phyloP scores from a whole-genome alignment of 2,329 filamentous ascomycete genomes.

The Volutella citrinella region DNA sequence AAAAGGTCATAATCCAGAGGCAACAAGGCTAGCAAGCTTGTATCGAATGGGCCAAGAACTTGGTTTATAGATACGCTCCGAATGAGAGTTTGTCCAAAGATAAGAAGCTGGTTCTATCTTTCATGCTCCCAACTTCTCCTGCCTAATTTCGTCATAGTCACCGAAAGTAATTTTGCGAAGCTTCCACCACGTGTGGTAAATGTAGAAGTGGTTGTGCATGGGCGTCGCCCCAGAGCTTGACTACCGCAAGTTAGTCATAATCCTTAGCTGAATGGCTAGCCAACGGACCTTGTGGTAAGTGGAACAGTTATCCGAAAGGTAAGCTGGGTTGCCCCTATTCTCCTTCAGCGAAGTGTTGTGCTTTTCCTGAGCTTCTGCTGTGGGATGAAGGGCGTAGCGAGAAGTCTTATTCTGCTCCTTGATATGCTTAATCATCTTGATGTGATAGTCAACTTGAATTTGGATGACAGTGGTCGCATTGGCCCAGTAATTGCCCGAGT shows the following conservation, averaged over 20 bases:
- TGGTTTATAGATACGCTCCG: too few relatives aligned
- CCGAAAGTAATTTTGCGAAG: too few relatives aligned
- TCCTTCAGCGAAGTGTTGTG: constrained; percentile 1
- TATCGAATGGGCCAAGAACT: too few relatives aligned
- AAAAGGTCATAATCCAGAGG: too few relatives aligned
- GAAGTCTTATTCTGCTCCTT: constrained; percentile 1
- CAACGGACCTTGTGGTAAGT: constrained; percentile 4
- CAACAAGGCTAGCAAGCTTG: too few relatives aligned
- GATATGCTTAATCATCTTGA: constrained; percentile 2
- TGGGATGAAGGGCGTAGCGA: background rate
- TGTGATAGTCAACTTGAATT: constrained; percentile 4
- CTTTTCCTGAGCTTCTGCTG: background rate
- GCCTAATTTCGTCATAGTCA: too few relatives aligned
- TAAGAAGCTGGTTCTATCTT: too few relatives aligned
- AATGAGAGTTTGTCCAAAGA: too few relatives aligned
- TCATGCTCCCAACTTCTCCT: too few relatives aligned
- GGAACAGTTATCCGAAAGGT: constrained; percentile 1
- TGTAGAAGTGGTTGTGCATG: constrained; percentile 3
- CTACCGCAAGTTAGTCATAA: background rate
- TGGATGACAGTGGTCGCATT: constrained; percentile 5
- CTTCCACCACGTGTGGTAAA: constrained; percentile 2
- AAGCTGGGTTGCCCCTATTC: constrained; percentile 2
- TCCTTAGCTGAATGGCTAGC: background rate
- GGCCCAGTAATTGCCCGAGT: constrained; percentile 5
- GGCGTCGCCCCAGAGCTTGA: constrained; percentile 1